Evolutionary conservation across 352 stramenopile species (phyloP).

Genomic region (Globisporangium perplexum): DNA sequence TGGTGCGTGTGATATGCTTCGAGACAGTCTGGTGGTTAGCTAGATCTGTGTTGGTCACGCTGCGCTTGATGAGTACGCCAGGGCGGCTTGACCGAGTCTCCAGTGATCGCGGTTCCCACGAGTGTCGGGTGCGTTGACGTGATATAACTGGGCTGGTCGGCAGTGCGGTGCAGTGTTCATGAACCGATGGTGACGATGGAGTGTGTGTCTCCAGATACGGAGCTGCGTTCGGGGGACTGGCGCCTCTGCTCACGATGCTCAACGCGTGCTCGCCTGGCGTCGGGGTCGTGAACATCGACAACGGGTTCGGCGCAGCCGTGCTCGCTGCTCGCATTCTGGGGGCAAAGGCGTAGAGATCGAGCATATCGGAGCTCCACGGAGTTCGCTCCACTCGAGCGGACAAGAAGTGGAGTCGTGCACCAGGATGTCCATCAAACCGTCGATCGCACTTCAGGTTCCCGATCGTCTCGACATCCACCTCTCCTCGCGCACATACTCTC

Average conservation of each 20-base stretch:
- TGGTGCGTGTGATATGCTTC: slow-evolving; percentile 52
- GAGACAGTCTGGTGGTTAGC: not conserved
- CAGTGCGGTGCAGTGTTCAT: not conserved
- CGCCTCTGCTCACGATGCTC: slow-evolving; percentile 96
- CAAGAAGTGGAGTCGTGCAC: too few relatives aligned
- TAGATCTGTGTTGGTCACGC: not conserved
- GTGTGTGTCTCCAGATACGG: slow-evolving; percentile 40
- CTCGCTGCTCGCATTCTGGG: slow-evolving; percentile 48
- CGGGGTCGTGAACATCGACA: slow-evolving; percentile 99
- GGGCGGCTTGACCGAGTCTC: slow-evolving; percentile 74
- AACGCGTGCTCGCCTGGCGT: slow-evolving; percentile 97
- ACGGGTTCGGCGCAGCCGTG: slow-evolving; percentile 96
- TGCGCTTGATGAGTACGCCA: slow-evolving; percentile 14
- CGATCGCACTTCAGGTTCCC: too few relatives aligned
- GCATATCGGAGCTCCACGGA: too few relatives aligned
- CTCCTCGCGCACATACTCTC: too few relatives aligned
- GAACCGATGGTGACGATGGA: not conserved
- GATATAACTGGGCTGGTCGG: slow-evolving; percentile 12
- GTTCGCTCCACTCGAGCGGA: too few relatives aligned
- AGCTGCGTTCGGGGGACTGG: slow-evolving; percentile 86
- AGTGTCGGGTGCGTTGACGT: slow-evolving; percentile 90
- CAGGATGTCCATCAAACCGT: too few relatives aligned
- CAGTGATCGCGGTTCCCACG: slow-evolving; percentile 89
- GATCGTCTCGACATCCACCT: too few relatives aligned
- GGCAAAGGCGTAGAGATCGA: not conserved